phyloP scores from a whole-genome alignment of 306 rosid genomes.

The Luffa acutangula region DNA sequence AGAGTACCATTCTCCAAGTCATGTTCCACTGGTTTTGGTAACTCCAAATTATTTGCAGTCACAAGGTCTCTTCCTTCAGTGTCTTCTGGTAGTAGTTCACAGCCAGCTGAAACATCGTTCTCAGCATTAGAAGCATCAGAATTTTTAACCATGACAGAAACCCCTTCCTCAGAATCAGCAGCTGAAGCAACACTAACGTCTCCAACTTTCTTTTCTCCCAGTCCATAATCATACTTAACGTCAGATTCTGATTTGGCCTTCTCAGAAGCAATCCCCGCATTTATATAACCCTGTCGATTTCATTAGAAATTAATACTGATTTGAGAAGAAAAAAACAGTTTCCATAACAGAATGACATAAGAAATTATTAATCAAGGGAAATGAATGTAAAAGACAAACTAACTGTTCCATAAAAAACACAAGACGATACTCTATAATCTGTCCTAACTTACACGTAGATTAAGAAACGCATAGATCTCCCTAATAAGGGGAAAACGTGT shows the following conservation, averaged over 20 bases:
- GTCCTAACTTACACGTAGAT: constrained; percentile 67
- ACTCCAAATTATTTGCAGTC: constrained; percentile 14
- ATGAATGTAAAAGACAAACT: constrained; percentile 7
- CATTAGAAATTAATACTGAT: constrained; percentile 7
- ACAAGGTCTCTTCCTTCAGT: constrained; percentile 21
- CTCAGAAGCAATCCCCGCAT: constrained; percentile 85
- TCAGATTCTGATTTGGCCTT: constrained; percentile 51
- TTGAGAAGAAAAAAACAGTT: background rate
- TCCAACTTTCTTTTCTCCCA: constrained; percentile 49
- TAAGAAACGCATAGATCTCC: constrained; percentile 86
- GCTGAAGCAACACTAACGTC: constrained; percentile 48
- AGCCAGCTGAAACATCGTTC: constrained; percentile 20
- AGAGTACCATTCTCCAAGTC: constrained; percentile 26
- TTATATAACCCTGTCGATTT: constrained; percentile 81
- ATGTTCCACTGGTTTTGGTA: constrained; percentile 22
- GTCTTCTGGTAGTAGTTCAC: constrained; percentile 23
- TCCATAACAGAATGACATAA: background rate
- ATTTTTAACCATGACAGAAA: constrained; percentile 60
- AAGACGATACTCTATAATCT: constrained; percentile 8
- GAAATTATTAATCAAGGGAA: background rate
- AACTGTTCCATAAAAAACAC: constrained; percentile 2
- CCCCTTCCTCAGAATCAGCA: constrained; percentile 93
- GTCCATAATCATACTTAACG: constrained; percentile 44
- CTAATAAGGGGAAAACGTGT: constrained; percentile 52
- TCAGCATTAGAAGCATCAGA: constrained; percentile 32